Evolutionary conservation across 495 filamentous ascomycete genomes (phyloP).

Genomic region (Xylaria acuta): DNA sequence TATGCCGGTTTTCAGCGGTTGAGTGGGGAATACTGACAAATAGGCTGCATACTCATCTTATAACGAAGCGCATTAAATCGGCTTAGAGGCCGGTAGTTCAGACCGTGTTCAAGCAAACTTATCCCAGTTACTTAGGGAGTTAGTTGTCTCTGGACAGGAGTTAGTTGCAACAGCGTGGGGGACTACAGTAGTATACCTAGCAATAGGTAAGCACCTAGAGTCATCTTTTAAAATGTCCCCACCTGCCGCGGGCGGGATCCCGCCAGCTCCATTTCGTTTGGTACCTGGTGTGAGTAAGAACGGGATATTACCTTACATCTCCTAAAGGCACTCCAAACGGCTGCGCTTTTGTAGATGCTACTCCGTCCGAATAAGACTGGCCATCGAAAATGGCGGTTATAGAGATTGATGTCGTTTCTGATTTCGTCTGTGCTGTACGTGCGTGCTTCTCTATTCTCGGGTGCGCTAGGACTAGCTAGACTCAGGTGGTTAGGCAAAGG

Average conservation of each 20-base stretch:
- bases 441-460: not conserved
- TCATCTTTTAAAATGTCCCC: not conserved
- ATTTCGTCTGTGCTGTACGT: slow-evolving; percentile 15
- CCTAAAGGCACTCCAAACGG: not conserved
- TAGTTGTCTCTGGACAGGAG: not conserved
- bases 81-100: not conserved
- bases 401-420: slow-evolving; percentile 2
- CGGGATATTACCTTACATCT: no score
- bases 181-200: not conserved
- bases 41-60: not conserved
- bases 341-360: not conserved
- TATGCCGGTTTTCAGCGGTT: not conserved
- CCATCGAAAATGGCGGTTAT: not conserved
- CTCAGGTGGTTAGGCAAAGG: not conserved
- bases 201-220: not conserved
- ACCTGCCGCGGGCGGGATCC: not conserved
- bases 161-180: not conserved
- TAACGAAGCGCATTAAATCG: not conserved
- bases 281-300: no score
- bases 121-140: not conserved
- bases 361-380: not conserved
- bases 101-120: not conserved
- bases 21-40: not conserved
- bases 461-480: not conserved
- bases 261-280: not conserved